Base-by-base conservation (phyloP, 176 grass and related monocot species). In the Puya raimondii region DNA sequence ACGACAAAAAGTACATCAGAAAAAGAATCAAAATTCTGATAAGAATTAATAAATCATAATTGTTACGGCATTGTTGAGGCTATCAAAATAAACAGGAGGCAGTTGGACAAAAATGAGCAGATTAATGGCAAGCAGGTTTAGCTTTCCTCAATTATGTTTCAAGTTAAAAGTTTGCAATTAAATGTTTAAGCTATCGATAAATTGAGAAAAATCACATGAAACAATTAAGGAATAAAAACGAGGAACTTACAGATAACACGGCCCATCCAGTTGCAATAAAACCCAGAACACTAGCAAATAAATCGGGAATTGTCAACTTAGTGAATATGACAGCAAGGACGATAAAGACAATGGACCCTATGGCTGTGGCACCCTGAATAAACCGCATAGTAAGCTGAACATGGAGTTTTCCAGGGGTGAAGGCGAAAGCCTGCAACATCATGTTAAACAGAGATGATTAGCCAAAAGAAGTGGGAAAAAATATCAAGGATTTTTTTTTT, bases 211-310 rank as follows among this genome's bases (percentile, higher is more conserved):
- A 29, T 29, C 27, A 42, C 33, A 69, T 21, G 23, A 6, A 25
- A 29, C 51, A 52, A 5, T 13, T 51, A 52, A 16, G 14, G 52
- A 79, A 64, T 21, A 71, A 22, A 9, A 70, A 23, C n/a, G 20
- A 2, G 47, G 20, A 49, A 85, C 89, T 92, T 90, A 93, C 94
- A 78, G 77, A 97, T 74, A 97, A 69, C 53, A 93, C 49, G 26
- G 68, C 76, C 89, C 94, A 97, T 29, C 89, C 89, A 54, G 94
- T 97, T 69, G 94, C 83, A 72, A 97, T 79, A 73, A 97, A 88
- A 47, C 86, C 94, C 72, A 97, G 79, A 47, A 78, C 86, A 67
- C 89, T 86, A 50, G 94, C 94, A 83, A 97, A 92, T 48, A 97
- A 71, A 68, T 97, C 94, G 29, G 89, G 81, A 81, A 97, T 84